Evolutionary conservation across 1,139 yeast species (phyloP), one percentile per base, ranked within the genome.

Genomic region (Kodamaea arcana): DNA sequence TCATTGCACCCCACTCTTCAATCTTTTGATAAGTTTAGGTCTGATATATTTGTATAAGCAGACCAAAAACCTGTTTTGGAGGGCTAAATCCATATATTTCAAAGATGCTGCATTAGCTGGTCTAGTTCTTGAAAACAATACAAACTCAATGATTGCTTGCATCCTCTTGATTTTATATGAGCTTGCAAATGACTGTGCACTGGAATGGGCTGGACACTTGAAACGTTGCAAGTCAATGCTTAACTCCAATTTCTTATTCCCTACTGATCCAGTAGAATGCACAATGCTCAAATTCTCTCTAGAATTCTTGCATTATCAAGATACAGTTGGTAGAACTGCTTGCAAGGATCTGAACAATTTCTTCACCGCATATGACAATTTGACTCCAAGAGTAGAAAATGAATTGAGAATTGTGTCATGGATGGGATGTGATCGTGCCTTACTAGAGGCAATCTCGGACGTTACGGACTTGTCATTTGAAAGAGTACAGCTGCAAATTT

Each of bases 391-490:
- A 25, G 21, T 13, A 14, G 32, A 13, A 22, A 32, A 28, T 20
- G 41, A 38, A 15, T 34, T 44, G 24, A 36, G 39, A 24, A 32
- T 47, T 15, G 48, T 46, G 1, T 44, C 48, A 14, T 47, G 50
- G 51, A 46, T 56, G 58, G 69, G 68, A 4, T 60, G 68, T 38
- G 61, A 58, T 34, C 44, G 50, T 23, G 39, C 47, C 11, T 42
- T 63, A 29, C 39, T 61, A 6, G 45, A 52, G 24, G 43, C 56
- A 2, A 55, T 62, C 11, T 52, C 65, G 6, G 66, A 62, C 36
- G 60, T 62, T 15, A 63, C 69, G 4, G 68, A 62, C 35, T 43
- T 62, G 26, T 60, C 67, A 4, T 52, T 55, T 31, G 65, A 62
- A 38, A 46, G 62, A 37, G 29, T 13, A 7, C 26, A n/a, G 12